Base-by-base conservation (phyloP, 2,329 filamentous ascomycete genomes). In the Calonectria naviculata region DNA sequence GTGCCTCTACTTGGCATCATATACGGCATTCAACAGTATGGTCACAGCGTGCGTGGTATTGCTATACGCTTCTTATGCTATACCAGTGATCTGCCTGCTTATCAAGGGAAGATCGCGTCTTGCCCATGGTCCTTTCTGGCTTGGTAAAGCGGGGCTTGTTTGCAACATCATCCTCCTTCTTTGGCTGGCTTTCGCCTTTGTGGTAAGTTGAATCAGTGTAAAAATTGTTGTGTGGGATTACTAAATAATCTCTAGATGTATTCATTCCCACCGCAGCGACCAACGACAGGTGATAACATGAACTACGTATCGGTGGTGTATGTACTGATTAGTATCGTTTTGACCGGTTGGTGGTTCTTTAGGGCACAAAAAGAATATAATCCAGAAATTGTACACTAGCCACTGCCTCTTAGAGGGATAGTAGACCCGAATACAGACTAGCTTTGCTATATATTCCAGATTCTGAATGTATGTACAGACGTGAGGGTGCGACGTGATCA, bases 11-110 rank as follows among this genome's bases (percentile, higher is more conserved):
- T 34, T 70, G 34, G 52, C 54, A 4, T 70, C 67, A 2, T 46
- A 36, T 7, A 64, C 67, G 1, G 67, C 67, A 3, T 66, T 70
- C n/a, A 70, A 70, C 26, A 68, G 66, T 15, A 60, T 65, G 61
- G 62, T 71, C 13, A 67, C 69, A 1, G 60, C 64, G 1, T 71
- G 69, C 19, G 61, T 71, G 34, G 65, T 71, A 5, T 52, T 71
- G 19, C 60, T 66, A 3, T 71, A 71, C 38, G 36, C 60, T 5
- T 71, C 65, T 3, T 68, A 68, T 19, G 52, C 60, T 5, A 46
- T 68, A 17, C 69, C 69, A 5, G 26, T 61, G 9, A 58, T 61
- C 12, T 65, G 41, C 26, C 42, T 71, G 9, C 58, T 71, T 28
- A 21, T 68, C 26, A 52, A 52, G 34, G 65, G 65, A 21, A 52